Conservation (phyloP, 2,329 filamentous ascomycete species). For the Aspergillus fischeri region DNA sequence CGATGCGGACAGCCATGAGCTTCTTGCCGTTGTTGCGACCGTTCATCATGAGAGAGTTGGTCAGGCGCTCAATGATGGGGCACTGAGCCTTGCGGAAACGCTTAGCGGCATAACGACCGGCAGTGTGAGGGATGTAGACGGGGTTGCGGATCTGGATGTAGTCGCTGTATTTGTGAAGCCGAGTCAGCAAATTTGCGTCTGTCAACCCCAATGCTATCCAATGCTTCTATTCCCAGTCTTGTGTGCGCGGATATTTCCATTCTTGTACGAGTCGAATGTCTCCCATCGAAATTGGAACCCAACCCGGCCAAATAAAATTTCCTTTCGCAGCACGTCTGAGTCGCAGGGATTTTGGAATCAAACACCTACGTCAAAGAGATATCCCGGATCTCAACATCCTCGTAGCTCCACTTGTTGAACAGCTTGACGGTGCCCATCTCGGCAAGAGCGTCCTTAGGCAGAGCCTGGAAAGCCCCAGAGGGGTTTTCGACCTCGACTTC, state of each 20-base stretch:
- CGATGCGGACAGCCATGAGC: constrained; percentile 99
- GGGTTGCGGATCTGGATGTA: constrained; percentile 99
- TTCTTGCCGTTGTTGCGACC: constrained; percentile 99
- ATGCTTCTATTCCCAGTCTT: neutral
- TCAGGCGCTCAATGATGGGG: constrained; percentile 99
- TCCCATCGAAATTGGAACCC: neutral
- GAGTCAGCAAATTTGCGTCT: constrained; percentile 28
- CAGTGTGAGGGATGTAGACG: constrained; percentile 98
- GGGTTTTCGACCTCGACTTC: constrained; percentile 88
- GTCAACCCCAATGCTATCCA: neutral
- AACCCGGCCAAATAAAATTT: constrained; percentile 6
- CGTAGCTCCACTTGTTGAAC: constrained; percentile 98
- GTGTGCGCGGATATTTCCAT: constrained; percentile 4
- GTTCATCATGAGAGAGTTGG: constrained; percentile 99
- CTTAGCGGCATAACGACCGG: constrained; percentile 98
- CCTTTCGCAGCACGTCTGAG: constrained; percentile 16
- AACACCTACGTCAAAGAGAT: constrained; percentile 95
- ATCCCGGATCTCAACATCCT: constrained; percentile 98
- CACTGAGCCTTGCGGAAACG: constrained; percentile 99
- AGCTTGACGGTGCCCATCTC: constrained; percentile 93
- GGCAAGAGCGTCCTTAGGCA: constrained; percentile 87
- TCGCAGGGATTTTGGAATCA: constrained; percentile 23
- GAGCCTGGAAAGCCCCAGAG: constrained; percentile 65
- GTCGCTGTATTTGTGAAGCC: constrained; percentile 61
- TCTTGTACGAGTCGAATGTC: neutral